Evolutionary conservation across 2,329 filamentous ascomycete genomes (phyloP).

Genomic region (Catunica adiposa): DNA sequence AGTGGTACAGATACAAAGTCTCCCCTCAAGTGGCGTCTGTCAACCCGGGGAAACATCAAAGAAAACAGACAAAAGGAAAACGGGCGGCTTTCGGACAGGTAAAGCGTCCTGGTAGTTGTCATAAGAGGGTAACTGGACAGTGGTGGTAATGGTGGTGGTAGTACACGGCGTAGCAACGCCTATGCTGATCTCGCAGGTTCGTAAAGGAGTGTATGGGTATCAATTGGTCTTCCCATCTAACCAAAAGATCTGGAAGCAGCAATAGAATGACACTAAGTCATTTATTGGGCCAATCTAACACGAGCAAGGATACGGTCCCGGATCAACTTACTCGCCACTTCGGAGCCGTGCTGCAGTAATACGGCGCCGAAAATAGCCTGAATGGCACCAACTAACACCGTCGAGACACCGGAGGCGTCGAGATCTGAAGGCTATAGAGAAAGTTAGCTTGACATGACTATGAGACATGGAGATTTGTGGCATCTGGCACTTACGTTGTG

Average conservation of each 20-base stretch:
- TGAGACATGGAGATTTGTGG: neutral
- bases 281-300: slow-evolving; percentile 4
- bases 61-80: neutral
- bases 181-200: neutral
- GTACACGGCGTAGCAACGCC: neutral
- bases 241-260: neutral
- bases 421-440: slow-evolving; percentile 44
- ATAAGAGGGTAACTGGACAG: too few relatives aligned
- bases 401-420: slow-evolving; percentile 52
- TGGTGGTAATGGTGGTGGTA: neutral
- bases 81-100: neutral
- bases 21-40: neutral
- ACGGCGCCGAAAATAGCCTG: slow-evolving; percentile 80
- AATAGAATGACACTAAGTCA: neutral
- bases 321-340: slow-evolving; percentile 56
- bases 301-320: slow-evolving; percentile 53
- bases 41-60: neutral
- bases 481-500: slow-evolving; percentile 43
- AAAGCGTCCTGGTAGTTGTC: too few relatives aligned
- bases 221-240: neutral
- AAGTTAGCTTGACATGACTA: too few relatives aligned
- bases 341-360: slow-evolving; percentile 71
- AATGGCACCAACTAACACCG: slow-evolving; percentile 60
- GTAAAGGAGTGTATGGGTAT: neutral
- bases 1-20: slow-evolving; percentile 2